Evolutionary conservation across 768 basidiomycete genomes (phyloP), one percentile per base, ranked within the genome.

Genomic region (Phaffia australis): DNA sequence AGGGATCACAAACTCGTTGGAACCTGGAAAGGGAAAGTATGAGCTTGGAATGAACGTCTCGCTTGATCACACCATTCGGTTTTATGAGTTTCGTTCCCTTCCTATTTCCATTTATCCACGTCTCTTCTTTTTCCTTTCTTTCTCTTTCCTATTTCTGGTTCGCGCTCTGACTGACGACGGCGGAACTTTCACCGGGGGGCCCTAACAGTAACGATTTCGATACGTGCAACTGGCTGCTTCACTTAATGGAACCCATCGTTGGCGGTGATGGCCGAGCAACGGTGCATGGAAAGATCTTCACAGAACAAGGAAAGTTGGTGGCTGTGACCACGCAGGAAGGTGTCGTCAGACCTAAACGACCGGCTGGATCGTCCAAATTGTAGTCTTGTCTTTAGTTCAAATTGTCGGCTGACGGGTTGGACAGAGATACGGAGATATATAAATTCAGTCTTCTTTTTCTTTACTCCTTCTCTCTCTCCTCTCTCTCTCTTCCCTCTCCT

Each of bases 261-360:
- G 70, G 73, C 0, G 71, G 69, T 0, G 69, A 71, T 16, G 76
- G 76, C 0, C 63, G 76, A 61, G 76, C 74, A 2, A 64, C 74
- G 21, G 75, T 77, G 6, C 69, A 73, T 46, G 76, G 76, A 14
- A 49, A 89, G 86, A 76, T 89, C 72, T 89, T 86, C 73, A 83
- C 83, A n/a, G 82, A 80, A 30, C 74, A 76, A 29, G 87, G 88
- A 9, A 81, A 73, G 7, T 77, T 89, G 16, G 80, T 89, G 29
- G 88, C 87, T n/a, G 82, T 87, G 16, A 84, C 82, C 32, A 83
- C 85, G 29, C 88, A 90, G 73, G 88, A 89, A 78, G 88, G 88
- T 7, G 85, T 77, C 35, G 74, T 77, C 1, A 65, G 76, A 48
- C 74, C 81, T 15, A 63, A 52, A 42, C 35, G 35, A 42, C 35